phyloP scores from a whole-genome alignment of 2,329 filamentous ascomycete genomes.

The Ophiosphaerella narmari region DNA sequence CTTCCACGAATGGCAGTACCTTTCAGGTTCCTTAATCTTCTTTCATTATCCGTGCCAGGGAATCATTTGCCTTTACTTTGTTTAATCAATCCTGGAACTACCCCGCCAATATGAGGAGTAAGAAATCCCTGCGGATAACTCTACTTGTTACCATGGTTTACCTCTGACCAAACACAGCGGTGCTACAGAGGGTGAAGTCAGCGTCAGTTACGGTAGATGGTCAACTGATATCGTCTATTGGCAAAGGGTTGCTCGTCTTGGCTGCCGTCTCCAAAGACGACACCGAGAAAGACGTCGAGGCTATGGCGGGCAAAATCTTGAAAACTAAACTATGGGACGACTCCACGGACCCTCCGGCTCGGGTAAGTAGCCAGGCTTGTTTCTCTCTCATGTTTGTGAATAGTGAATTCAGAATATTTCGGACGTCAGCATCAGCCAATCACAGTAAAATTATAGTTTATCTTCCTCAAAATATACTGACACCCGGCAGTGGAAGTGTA shows the following conservation, averaged over 20 bases:
- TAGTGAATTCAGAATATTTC: no score
- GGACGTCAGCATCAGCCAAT: no score
- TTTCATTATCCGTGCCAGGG: neutral
- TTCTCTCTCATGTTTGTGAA: no score
- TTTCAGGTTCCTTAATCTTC: neutral
- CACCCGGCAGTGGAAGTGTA: slow-evolving; percentile 78
- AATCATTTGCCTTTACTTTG: no score
- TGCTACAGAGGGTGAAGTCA: slow-evolving; percentile 91
- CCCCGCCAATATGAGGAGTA: slow-evolving; percentile 31
- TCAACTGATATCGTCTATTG: slow-evolving; percentile 86
- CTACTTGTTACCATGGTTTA: slow-evolving; percentile 17
- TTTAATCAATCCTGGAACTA: slow-evolving; percentile 1
- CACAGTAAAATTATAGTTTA: neutral
- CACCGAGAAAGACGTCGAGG: slow-evolving; percentile 83
- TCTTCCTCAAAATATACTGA: slow-evolving; percentile 11
- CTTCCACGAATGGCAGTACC: no score
- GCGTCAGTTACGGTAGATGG: slow-evolving; percentile 95
- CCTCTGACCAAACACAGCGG: slow-evolving; percentile 60
- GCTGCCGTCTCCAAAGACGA: slow-evolving; percentile 90
- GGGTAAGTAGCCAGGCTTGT: slow-evolving; percentile 26
- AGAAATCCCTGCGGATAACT: slow-evolving; percentile 11
- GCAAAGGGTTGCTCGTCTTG: slow-evolving; percentile 86
- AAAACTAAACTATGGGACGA: slow-evolving; percentile 94
- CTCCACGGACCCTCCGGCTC: slow-evolving; percentile 59
- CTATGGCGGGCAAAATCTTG: slow-evolving; percentile 80